Evolutionary conservation across 352 stramenopile genomes (phyloP).

Genomic region (Pythium brachiatum): DNA sequence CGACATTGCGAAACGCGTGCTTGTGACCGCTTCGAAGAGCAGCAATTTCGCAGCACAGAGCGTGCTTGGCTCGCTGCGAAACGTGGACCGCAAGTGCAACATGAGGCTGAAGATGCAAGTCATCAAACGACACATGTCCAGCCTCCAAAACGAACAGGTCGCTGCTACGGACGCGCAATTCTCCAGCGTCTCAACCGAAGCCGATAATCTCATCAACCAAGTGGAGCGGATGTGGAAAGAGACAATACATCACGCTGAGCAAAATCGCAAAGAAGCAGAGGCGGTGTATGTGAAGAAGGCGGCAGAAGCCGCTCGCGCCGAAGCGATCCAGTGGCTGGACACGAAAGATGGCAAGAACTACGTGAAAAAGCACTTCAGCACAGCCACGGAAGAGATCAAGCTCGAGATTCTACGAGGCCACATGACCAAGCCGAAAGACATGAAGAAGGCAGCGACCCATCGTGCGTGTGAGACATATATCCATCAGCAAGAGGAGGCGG

Average conservation of each 20-base stretch:
- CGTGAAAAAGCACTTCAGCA: conserved; percentile 49
- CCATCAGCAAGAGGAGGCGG: conserved; percentile 32
- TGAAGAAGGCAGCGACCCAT: conserved; percentile 41
- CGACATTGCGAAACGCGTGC: conserved; percentile 47
- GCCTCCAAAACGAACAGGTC: conserved; percentile 13
- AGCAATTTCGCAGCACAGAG: conserved; percentile 27
- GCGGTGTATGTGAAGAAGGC: conserved; percentile 25
- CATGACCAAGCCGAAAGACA: conserved; percentile 54
- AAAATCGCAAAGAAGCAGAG: conserved; percentile 35
- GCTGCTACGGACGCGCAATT: conserved; percentile 30
- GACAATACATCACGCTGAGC: conserved; percentile 36
- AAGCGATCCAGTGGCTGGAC: conserved; percentile 54
- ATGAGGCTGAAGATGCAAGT: conserved; percentile 61
- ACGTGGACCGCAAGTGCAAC: conserved; percentile 52
- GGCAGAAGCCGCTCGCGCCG: conserved; percentile 15
- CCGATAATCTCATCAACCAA: conserved; percentile 26
- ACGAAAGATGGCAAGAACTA: conserved; percentile 62
- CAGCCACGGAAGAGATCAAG: conserved; percentile 50
- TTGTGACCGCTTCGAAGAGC: conserved; percentile 25
- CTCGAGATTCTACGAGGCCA: conserved; percentile 41
- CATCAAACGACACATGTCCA: conserved; percentile 36
- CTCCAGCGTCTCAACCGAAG: conserved; percentile 28
- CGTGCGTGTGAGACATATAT: conserved; percentile 41
- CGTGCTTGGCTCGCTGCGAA: conserved; percentile 37
- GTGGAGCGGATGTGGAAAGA: conserved; percentile 37